Evolutionary conservation across 805 yeast species (phyloP).

Genomic region (Sporopachydermia lactativora): DNA sequence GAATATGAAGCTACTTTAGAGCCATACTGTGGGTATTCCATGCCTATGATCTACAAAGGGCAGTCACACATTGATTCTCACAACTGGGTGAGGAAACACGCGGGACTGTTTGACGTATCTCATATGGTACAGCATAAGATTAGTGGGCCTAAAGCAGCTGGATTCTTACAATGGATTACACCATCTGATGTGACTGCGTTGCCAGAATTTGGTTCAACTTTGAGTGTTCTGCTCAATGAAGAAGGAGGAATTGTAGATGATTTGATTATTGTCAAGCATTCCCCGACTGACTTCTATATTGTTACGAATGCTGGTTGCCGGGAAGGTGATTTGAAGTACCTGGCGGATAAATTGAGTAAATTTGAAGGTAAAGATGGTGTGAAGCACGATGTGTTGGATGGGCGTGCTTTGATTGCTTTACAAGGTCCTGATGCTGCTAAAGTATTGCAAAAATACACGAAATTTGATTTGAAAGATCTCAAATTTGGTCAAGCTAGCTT

Average conservation of each 20-base stretch:
- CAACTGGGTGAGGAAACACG: conserved; percentile 78
- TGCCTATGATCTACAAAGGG: conserved; percentile 84
- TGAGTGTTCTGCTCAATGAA: conserved; percentile 57
- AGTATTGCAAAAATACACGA: conserved; percentile 49
- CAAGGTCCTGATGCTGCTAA: conserved; percentile 86
- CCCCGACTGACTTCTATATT: conserved; percentile 57
- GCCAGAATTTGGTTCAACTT: conserved; percentile 44
- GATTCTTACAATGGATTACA: conserved; percentile 66
- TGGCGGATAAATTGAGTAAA: conserved; percentile 33
- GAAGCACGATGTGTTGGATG: conserved; percentile 29
- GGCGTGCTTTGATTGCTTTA: conserved; percentile 70
- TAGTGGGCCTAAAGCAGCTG: conserved; percentile 50
- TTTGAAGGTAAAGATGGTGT: conserved; percentile 20
- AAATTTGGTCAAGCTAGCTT: conserved; percentile 61
- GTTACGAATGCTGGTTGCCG: conserved; percentile 96
- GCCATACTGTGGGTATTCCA: conserved; percentile 89
- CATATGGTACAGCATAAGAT: conserved; percentile 92
- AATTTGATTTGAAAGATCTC: conserved; percentile 40
- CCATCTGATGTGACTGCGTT: conserved; percentile 68
- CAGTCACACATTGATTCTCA: conserved; percentile 89
- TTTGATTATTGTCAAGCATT: conserved; percentile 75
- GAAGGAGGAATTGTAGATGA: conserved; percentile 91
- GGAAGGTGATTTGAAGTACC: conserved; percentile 59
- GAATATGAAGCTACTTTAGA: conserved; percentile 81
- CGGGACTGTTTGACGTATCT: conserved; percentile 91